phyloP scores from a whole-genome alignment of 345 rosid species.

The Clarkia xantiana region DNA sequence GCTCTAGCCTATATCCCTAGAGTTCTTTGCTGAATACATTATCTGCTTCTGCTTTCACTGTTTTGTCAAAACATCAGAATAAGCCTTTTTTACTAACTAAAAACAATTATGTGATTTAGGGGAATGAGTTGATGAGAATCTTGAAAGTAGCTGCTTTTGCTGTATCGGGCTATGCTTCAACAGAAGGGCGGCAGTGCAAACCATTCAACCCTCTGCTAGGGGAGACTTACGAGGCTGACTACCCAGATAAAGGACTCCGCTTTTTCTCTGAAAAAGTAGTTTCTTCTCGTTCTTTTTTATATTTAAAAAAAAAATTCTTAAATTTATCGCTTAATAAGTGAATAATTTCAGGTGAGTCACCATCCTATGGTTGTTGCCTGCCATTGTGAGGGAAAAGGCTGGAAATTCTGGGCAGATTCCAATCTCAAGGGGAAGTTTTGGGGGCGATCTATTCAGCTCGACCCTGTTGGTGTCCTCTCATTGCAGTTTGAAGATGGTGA shows the following conservation, averaged over 20 bases:
- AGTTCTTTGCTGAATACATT: too few relatives aligned
- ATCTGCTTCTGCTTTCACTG: too few relatives aligned
- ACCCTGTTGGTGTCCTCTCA: constrained; percentile 82
- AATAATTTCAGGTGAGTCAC: constrained; percentile 77
- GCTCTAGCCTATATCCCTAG: too few relatives aligned
- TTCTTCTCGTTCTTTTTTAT: constrained; percentile 4
- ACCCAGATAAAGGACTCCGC: constrained; percentile 93
- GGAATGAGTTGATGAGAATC: constrained; percentile 86
- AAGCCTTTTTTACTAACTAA: background rate
- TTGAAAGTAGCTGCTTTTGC: constrained; percentile 93
- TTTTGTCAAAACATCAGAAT: background rate
- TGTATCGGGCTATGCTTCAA: constrained; percentile 96
- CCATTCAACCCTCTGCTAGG: constrained; percentile 98
- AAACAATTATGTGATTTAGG: constrained; percentile 39
- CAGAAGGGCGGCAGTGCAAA: constrained; percentile 97
- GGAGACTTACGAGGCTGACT: constrained; percentile 97
- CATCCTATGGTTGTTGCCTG: constrained; percentile 97
- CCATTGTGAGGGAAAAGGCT: constrained; percentile 97
- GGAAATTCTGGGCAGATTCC: constrained; percentile 98
- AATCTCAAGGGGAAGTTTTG: constrained; percentile 97
- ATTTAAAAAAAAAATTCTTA: background rate
- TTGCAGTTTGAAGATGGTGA: constrained; percentile 86
- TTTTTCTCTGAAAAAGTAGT: constrained; percentile 89
- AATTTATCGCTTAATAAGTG: constrained; percentile 10
- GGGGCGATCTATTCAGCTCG: constrained; percentile 98